These are phyloP conservation scores for Cladophialophora bantiana DNA, from an alignment of 2,329 filamentous ascomycete species.

Conservation along the genomic window DNA sequence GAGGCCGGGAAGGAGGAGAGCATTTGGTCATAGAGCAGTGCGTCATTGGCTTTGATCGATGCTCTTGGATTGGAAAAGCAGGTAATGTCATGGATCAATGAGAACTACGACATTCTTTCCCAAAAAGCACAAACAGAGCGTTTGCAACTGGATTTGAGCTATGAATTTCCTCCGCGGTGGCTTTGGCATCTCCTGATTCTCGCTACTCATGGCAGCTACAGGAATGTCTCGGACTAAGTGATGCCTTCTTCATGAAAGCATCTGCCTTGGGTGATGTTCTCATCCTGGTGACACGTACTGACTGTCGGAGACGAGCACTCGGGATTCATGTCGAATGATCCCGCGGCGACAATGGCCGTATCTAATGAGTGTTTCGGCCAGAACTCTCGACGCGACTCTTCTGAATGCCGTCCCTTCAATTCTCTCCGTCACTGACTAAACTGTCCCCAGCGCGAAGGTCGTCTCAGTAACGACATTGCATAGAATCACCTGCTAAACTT, in stretches of 20 bases:
- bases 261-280: neutral
- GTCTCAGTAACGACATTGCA: neutral
- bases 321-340: neutral
- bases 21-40: conserved; percentile 21
- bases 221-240: neutral
- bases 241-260: neutral
- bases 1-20: conserved; percentile 51
- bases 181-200: neutral
- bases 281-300: neutral
- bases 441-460: neutral
- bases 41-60: neutral
- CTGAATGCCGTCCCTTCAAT: neutral
- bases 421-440: neutral
- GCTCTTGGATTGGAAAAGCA: neutral
- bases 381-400: neutral
- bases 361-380: neutral
- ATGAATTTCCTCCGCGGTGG: neutral
- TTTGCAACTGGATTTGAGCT: neutral
- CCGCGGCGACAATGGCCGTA: neutral
- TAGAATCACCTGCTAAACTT: neutral
- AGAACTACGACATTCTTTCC: neutral
- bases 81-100: neutral
- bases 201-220: neutral
- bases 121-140: neutral
- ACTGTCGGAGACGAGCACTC: neutral